phyloP scores from a whole-genome alignment of 495 filamentous ascomycete genomes.

The Penicillium ochrochloron region DNA sequence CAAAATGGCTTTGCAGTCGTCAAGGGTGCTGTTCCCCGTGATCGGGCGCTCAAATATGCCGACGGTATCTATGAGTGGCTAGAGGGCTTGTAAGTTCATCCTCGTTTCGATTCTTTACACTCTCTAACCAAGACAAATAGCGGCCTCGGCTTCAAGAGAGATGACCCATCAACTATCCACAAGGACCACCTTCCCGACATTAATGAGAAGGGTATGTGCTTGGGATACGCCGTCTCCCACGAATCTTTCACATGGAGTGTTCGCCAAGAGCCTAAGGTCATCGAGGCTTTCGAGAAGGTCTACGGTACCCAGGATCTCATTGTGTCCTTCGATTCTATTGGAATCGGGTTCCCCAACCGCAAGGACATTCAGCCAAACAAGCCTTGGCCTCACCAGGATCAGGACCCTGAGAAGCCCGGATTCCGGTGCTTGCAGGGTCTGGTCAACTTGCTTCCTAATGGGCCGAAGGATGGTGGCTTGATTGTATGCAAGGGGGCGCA shows the following conservation, averaged over 20 bases:
- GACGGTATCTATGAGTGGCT: slow-evolving; percentile 22
- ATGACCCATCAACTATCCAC: slow-evolving; percentile 37
- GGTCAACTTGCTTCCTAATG: slow-evolving; percentile 42
- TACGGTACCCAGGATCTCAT: slow-evolving; percentile 39
- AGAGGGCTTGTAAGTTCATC: slow-evolving; percentile 18
- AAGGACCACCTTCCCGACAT: slow-evolving; percentile 40
- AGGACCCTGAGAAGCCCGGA: slow-evolving; percentile 41
- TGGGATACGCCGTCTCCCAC: slow-evolving; percentile 41
- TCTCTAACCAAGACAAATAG: slow-evolving; percentile 13
- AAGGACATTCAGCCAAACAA: slow-evolving; percentile 35
- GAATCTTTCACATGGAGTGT: slow-evolving; percentile 44
- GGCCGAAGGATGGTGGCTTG: slow-evolving; percentile 42
- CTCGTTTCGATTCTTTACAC: too few species aligned
- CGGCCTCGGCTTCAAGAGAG: slow-evolving; percentile 38
- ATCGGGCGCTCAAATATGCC: slow-evolving; percentile 18
- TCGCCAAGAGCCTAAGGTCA: slow-evolving; percentile 39
- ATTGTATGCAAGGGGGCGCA: slow-evolving; percentile 37
- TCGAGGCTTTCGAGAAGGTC: slow-evolving; percentile 40
- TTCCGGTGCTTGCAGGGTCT: slow-evolving; percentile 47
- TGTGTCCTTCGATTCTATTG: slow-evolving; percentile 44
- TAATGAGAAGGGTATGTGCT: slow-evolving; percentile 41
- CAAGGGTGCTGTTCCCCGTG: slow-evolving; percentile 33
- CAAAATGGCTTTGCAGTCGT: slow-evolving; percentile 30
- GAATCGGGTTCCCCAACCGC: slow-evolving; percentile 36
- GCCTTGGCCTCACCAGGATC: slow-evolving; percentile 48